Conservation (phyloP, 805 yeast species). For the Candida vaughaniae region DNA sequence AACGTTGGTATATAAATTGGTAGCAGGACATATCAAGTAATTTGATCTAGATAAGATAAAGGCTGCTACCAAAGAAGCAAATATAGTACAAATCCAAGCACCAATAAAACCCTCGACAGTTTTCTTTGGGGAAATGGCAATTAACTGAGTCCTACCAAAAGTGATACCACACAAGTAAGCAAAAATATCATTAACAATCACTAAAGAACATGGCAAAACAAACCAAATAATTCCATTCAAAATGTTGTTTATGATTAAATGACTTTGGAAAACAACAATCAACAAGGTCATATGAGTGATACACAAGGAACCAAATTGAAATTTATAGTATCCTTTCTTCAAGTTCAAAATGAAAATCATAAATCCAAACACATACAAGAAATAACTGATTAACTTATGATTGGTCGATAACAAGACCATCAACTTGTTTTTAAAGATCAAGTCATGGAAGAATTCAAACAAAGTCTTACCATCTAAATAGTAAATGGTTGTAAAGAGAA, state of each 20-base stretch:
- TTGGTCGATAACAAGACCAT: constrained; percentile 64
- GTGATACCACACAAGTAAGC: constrained; percentile 97
- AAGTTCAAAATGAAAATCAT: constrained; percentile 86
- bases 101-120: constrained; percentile 97
- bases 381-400: constrained; percentile 82
- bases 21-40: constrained; percentile 87
- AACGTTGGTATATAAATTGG: constrained; percentile 58
- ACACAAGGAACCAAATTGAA: constrained; percentile 92
- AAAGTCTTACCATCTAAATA: constrained; percentile 86
- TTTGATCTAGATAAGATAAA: constrained; percentile 60
- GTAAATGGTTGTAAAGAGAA: constrained; percentile 80
- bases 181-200: constrained; percentile 91
- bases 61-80: constrained; percentile 68
- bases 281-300: constrained; percentile 91
- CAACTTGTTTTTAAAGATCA: constrained; percentile 50
- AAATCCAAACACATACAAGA: constrained; percentile 82
- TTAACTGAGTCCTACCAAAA: constrained; percentile 88
- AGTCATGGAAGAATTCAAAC: constrained; percentile 60
- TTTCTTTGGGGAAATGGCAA: constrained; percentile 93
- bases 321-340: constrained; percentile 83
- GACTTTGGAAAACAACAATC: constrained; percentile 90
- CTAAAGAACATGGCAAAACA: constrained; percentile 85
- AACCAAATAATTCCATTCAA: constrained; percentile 94
- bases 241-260: constrained; percentile 85
- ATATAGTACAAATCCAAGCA: constrained; percentile 92